Percentiles rank a stretch among this genome's conserved stretches.
Evolutionary conservation across 306 rosid species (phyloP).

Genomic region (Vigna nakashimae): DNA sequence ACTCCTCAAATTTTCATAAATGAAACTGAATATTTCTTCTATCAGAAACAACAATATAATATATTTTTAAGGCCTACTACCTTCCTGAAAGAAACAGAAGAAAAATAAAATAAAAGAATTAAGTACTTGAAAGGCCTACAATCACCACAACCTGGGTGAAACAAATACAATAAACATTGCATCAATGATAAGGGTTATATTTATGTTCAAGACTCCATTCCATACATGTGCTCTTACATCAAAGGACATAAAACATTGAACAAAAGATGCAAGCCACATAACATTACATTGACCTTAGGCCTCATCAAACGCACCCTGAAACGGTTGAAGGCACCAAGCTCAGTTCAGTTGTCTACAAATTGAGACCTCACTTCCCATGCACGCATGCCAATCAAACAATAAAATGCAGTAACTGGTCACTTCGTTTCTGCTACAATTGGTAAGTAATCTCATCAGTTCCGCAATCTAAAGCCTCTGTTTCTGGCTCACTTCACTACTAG

Average conservation of each 20-base stretch:
- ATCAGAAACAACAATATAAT: too few species aligned
- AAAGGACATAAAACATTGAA: slow-evolving; percentile 15
- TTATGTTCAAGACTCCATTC: slow-evolving; percentile 12
- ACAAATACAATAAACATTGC: neutral
- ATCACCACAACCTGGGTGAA: neutral
- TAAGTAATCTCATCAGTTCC: neutral
- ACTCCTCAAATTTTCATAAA: too few species aligned
- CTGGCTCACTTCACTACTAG: slow-evolving; percentile 53
- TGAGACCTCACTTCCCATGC: slow-evolving; percentile 20
- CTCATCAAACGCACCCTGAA: neutral
- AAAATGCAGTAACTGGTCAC: neutral
- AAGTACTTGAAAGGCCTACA: too few species aligned
- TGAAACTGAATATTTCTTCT: too few species aligned
- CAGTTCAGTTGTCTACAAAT: neutral
- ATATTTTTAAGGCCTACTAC: too few species aligned
- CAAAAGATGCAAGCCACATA: neutral
- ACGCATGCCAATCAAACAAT: slow-evolving; percentile 22
- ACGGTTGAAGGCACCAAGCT: slow-evolving; percentile 8
- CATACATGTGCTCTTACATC: neutral
- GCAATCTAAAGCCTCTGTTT: slow-evolving; percentile 4
- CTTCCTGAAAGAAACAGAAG: too few species aligned
- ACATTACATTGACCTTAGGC: neutral
- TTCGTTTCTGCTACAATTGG: neutral
- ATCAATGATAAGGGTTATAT: neutral
- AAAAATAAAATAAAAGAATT: too few species aligned